Evolutionary conservation across 352 stramenopile genomes (phyloP), one percentile per base, ranked within the genome.

Genomic region (Nothophytophthora sp.): DNA sequence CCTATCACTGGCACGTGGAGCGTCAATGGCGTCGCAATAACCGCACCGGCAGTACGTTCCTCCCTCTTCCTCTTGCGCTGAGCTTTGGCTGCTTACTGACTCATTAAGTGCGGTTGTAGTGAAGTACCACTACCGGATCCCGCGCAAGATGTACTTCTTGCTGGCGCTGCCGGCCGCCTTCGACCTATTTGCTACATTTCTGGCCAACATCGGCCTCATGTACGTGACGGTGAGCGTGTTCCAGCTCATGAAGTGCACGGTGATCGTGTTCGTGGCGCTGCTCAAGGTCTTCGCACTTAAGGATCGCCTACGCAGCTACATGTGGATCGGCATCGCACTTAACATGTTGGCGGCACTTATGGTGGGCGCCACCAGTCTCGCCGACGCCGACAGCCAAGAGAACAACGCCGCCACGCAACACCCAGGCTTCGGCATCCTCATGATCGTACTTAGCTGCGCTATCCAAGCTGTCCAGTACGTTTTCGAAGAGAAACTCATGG

Each of bases 401-500:
- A 88, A 91, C 57, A 90, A 84, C 49, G 30, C 55, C 2, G 55
- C 63, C 13, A 69, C 76, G 12, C 49, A 73, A 22, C 66, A 97
- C 53, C 89, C 96, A 2, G 74, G 88, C 5, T 84, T 98, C 44
- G 96, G 96, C 8, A 88, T 98, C 29, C 51, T 92, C 24, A 92
- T 99, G 64, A 92, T 99, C 36, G 83, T 99, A 35, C 56, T 97
- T 2, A 97, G 96, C 52, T 98, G 95, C 44, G 89, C 95, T 32
- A 93, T 98, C 8, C 94, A 98, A 64, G 88, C 90, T 2, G 70
- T 97, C 20, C 95, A 99, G 56, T 99, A 98, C 75, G 96, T 98
- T 22, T 98, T 98, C 58, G 96, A 99, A 60, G 96, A 99, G 73
- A 98, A 98, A 70, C 85, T 98, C 29, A 98, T 99, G 91, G 92